Percentiles rank a stretch among this genome's conserved stretches.
Conservation (phyloP, 2,329 filamentous ascomycete species). For the Amauroascus verrucosus region DNA sequence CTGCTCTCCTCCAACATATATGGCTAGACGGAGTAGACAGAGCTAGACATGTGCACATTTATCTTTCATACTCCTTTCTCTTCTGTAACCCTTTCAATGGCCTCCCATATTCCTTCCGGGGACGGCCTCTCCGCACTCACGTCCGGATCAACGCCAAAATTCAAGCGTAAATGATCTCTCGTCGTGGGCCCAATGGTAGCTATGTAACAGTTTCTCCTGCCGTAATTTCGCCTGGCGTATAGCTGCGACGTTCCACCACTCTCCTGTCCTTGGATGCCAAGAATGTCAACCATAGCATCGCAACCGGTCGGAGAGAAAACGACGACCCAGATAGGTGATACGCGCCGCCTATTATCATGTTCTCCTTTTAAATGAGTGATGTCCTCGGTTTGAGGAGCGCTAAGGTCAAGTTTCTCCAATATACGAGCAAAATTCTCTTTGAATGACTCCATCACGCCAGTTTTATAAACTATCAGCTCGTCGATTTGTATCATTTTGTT, state of each 20-base stretch:
- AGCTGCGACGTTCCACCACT: neutral
- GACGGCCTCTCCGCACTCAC: conserved; percentile 70
- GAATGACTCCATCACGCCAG: conserved; percentile 71
- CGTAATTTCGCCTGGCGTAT: conserved; percentile 9
- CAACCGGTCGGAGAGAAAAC: conserved; percentile 54
- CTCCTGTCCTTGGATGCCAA: conserved; percentile 38
- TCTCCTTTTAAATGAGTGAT: conserved; percentile 16
- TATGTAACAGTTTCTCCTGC: conserved; percentile 47
- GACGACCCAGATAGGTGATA: conserved; percentile 30
- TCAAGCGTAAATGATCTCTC: conserved; percentile 53
- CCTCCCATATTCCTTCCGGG: conserved; percentile 64
- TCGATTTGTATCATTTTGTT: conserved; percentile 54
- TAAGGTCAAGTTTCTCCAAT: conserved; percentile 29
- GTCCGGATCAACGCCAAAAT: conserved; percentile 38
- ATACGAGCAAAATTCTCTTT: conserved; percentile 50
- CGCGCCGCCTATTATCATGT: conserved; percentile 12
- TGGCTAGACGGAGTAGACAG: too few species aligned
- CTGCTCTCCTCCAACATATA: neutral
- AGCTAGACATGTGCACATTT: neutral
- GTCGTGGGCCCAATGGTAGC: conserved; percentile 94
- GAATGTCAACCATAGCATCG: conserved; percentile 47
- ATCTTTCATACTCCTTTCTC: too few species aligned
- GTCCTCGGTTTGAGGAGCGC: neutral
- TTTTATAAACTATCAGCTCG: conserved; percentile 79
- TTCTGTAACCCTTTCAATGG: conserved; percentile 47